Evolutionary conservation across 805 yeast genomes (phyloP), one percentile per base, ranked within the genome.

Genomic region (Candida silvatica): DNA sequence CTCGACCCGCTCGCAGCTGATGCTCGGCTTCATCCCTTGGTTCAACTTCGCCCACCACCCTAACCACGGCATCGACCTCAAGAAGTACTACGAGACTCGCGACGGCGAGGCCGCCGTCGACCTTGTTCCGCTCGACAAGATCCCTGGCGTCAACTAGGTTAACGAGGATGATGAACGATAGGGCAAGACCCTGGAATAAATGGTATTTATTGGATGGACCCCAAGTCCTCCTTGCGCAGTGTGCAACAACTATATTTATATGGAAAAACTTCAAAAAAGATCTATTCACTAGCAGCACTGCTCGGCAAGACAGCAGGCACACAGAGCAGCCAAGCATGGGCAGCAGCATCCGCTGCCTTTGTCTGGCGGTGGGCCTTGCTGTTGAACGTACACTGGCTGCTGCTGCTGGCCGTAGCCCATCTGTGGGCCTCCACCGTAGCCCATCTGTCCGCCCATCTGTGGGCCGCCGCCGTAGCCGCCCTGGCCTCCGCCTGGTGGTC

Each of bases 31-130:
- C 41, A 56, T 84, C 48, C 94, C 94, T 17, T 78, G 86, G 85
- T 83, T 85, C 66, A 85, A 85, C 61, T 63, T 81, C 42, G 86
- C 77, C 31, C 62, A 75, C 54, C 95, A 84, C 58, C 86, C 83
- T 46, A 78, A 75, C 62, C 95, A 84, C 58, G 92, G 90, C 18
- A 76, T 82, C 39, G 80, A 78, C 50, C 63, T 80, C 40, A 66
- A 67, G 50, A 76, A 66, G 50, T 80, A 77, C 43, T 67, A 68
- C 41, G 76, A 70, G 52, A 63, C 58, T 35, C 64, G 80, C 50
- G 67, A 69, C 18, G 80, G 80, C 27, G 80, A 73, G 53, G 78
- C 71, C 48, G 72, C 69, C 2, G 66, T 73, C 43, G 36, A 50
- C 5, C 66, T 71, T 53, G 68, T 69, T 50, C 71, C 76, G 26